Evolutionary conservation across 306 rosid genomes (phyloP).

Genomic region (Citrullus amarus): DNA sequence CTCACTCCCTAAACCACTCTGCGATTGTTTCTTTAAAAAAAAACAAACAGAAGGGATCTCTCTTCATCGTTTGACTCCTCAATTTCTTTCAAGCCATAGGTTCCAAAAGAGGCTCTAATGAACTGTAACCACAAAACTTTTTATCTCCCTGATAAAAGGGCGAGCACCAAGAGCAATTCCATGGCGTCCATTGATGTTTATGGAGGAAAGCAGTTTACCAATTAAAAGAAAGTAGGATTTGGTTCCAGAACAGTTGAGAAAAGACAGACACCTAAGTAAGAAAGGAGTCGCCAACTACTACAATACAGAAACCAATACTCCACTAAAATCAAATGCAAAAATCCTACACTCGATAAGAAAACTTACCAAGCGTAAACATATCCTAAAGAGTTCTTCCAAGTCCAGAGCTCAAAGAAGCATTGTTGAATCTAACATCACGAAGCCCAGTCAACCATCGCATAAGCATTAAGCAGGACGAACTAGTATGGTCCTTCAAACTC

Average conservation of each 20-base stretch:
- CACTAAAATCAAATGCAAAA: background rate
- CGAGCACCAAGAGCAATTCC: background rate
- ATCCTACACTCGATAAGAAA: background rate
- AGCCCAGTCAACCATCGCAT: background rate
- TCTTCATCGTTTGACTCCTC: background rate
- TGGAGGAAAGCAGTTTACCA: background rate
- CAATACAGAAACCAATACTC: background rate
- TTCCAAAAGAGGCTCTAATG: background rate
- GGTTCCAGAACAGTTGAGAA: background rate
- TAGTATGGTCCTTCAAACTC: background rate
- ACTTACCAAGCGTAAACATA: background rate
- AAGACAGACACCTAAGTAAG: background rate
- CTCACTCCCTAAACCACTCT: background rate
- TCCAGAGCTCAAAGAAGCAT: conserved; percentile 1
- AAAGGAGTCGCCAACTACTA: background rate
- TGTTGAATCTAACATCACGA: background rate
- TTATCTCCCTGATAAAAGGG: background rate
- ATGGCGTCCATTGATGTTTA: background rate
- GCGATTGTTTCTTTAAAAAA: background rate
- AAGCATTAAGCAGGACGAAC: background rate
- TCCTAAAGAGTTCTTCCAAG: background rate
- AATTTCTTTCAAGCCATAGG: background rate
- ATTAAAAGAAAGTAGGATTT: background rate
- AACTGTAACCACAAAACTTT: background rate
- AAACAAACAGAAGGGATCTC: background rate